Conservation (phyloP, 2,329 filamentous ascomycete genomes). For the Exophiala xenobiotica region DNA sequence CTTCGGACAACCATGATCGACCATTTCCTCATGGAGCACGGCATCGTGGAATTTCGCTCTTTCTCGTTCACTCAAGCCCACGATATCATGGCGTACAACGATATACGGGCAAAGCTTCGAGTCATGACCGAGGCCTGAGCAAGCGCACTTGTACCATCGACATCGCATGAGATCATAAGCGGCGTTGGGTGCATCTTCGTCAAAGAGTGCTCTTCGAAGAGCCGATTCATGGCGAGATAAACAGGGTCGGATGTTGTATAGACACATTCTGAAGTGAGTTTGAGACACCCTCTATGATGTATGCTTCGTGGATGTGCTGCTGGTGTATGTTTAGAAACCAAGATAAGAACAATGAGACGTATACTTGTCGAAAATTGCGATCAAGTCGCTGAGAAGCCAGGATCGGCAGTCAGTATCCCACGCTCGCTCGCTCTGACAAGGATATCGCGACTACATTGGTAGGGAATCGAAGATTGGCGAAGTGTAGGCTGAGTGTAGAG, state of each 20-base stretch:
- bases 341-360: too few relatives aligned
- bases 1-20: conserved; percentile 8
- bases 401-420: too few relatives aligned
- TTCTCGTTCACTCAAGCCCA: not conserved
- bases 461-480: too few relatives aligned
- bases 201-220: not conserved
- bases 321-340: too few relatives aligned
- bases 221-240: not conserved
- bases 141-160: conserved; percentile 4
- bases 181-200: not conserved
- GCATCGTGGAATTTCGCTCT: not conserved
- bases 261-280: conserved; percentile 3
- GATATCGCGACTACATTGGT: too few relatives aligned
- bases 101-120: conserved; percentile 10
- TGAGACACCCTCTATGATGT: too few relatives aligned
- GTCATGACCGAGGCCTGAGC: not conserved
- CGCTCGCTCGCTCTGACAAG: too few relatives aligned
- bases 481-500: too few relatives aligned
- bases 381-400: too few relatives aligned
- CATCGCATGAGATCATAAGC: conserved; percentile 2
- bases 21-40: not conserved
- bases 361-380: too few relatives aligned
- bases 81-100: conserved; percentile 7
- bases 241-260: conserved; percentile 6
- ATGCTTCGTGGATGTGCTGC: too few relatives aligned